Evolutionary conservation across 345 rosid species (phyloP).

Genomic region (Arabis alpina): DNA sequence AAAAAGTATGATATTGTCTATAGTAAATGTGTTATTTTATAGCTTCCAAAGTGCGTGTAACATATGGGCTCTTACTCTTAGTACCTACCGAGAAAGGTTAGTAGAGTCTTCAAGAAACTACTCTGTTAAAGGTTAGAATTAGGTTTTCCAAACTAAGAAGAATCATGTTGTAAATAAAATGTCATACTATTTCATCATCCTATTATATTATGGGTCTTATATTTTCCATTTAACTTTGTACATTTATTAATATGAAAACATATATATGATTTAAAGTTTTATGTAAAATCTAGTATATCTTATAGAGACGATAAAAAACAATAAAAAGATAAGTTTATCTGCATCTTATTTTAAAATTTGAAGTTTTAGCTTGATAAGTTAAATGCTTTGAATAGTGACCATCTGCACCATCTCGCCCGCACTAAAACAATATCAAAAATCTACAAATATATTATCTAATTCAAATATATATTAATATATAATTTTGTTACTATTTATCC

Average conservation of each 20-base stretch:
- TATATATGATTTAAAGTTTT: not conserved
- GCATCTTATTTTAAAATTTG: too few species aligned
- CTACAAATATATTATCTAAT: too few species aligned
- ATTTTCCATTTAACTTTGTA: not conserved
- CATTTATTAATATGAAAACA: not conserved
- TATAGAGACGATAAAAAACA: not conserved
- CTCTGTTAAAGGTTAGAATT: slow-evolving; percentile 31
- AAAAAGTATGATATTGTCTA: not conserved
- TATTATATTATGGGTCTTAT: not conserved
- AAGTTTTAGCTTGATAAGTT: too few species aligned
- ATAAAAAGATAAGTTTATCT: not conserved
- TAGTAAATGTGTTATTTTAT: slow-evolving; percentile 12
- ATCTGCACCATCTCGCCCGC: too few species aligned
- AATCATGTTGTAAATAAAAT: not conserved
- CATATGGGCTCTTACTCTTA: slow-evolving; percentile 29
- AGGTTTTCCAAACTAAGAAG: slow-evolving; percentile 39
- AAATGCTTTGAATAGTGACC: too few species aligned
- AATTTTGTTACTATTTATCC: too few species aligned
- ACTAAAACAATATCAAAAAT: too few species aligned
- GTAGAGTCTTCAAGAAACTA: slow-evolving; percentile 27
- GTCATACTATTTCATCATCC: not conserved
- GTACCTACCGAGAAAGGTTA: slow-evolving; percentile 22
- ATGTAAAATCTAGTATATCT: not conserved
- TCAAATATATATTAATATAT: too few species aligned
- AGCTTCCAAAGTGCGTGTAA: slow-evolving; percentile 25